Evolutionary conservation across 495 filamentous ascomycete species (phyloP).

Genomic region (Neurospora sublineolata): DNA sequence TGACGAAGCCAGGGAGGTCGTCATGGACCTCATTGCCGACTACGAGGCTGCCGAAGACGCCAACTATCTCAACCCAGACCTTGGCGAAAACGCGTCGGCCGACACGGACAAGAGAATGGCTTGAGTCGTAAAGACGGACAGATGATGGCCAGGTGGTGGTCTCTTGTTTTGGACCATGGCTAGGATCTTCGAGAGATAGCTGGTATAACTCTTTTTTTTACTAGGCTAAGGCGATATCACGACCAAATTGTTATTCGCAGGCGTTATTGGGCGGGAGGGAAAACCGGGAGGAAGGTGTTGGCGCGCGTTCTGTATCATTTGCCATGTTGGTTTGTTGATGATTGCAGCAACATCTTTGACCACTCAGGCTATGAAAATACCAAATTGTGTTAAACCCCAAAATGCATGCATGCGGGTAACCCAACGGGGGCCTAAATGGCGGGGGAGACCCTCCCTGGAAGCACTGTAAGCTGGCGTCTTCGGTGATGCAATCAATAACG

Average conservation of each 20-base stretch:
- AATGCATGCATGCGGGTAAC: neutral
- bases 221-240: neutral
- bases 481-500: neutral
- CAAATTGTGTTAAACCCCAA: neutral
- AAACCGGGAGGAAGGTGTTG: neutral
- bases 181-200: neutral
- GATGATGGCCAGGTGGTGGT: neutral
- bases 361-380: neutral
- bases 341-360: neutral
- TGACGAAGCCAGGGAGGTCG: slow-evolving; percentile 83
- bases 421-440: neutral
- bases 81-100: slow-evolving; percentile 34
- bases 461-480: neutral
- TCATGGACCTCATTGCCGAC: slow-evolving; percentile 77
- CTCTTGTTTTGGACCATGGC: neutral
- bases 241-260: neutral
- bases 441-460: neutral
- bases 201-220: neutral
- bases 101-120: slow-evolving; percentile 35
- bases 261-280: neutral
- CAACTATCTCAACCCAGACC: slow-evolving; percentile 68
- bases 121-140: neutral
- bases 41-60: slow-evolving; percentile 91
- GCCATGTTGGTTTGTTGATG: neutral
- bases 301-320: neutral